Percentiles rank a stretch among this genome's conserved stretches.
These are phyloP conservation scores for Ceratocystis lukuohia DNA, from an alignment of 2,329 filamentous ascomycete genomes.

Conservation along the genomic window DNA sequence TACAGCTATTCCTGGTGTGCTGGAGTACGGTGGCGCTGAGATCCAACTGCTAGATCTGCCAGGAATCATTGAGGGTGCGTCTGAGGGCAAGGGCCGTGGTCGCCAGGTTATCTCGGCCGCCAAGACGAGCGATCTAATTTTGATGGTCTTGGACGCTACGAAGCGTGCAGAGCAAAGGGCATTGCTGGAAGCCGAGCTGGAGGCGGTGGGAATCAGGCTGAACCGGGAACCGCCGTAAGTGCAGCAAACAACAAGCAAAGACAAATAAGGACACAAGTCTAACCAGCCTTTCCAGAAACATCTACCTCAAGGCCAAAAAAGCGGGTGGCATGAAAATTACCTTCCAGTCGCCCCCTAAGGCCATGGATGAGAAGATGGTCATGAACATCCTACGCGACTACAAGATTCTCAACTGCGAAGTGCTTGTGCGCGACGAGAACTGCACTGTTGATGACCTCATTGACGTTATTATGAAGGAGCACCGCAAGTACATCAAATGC, in stretches of 20 bases:
- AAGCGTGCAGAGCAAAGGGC: conserved; percentile 90
- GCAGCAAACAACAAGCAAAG: not conserved
- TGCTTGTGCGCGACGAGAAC: conserved; percentile 86
- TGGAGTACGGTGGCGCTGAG: conserved; percentile 95
- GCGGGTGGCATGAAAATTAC: conserved; percentile 98
- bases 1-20: conserved; percentile 90
- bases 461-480: conserved; percentile 98
- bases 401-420: conserved; percentile 96
- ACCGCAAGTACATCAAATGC: conserved; percentile 89
- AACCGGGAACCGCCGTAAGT: conserved; percentile 80
- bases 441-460: conserved; percentile 97
- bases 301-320: conserved; percentile 92
- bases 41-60: conserved; percentile 96
- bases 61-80: conserved; percentile 93
- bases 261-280: not conserved
- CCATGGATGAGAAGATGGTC: conserved; percentile 93
- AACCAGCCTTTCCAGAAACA: conserved; percentile 49
- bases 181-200: conserved; percentile 78
- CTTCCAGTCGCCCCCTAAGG: conserved; percentile 77
- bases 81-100: conserved; percentile 90
- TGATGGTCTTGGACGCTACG: conserved; percentile 95
- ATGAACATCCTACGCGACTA: conserved; percentile 97
- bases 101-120: conserved; percentile 94
- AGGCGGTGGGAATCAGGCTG: conserved; percentile 85
- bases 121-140: conserved; percentile 92